Evolutionary conservation across 2,329 filamentous ascomycete species (phyloP).

Genomic region (Xylaria sp.): DNA sequence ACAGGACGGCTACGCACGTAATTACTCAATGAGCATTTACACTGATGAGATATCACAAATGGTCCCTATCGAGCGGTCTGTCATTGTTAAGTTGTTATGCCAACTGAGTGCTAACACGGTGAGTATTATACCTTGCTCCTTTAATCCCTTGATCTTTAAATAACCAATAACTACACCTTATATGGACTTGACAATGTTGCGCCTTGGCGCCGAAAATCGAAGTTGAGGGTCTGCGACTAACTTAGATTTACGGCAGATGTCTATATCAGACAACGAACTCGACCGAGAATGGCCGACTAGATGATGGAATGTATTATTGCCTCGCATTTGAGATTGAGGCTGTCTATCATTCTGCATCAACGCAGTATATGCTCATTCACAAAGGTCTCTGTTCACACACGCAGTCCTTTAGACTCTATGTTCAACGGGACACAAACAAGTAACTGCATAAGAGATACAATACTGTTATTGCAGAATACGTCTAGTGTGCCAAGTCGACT

Average conservation of each 20-base stretch:
- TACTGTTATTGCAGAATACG: constrained; percentile 58
- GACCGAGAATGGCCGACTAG: constrained; percentile 50
- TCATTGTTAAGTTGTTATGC: constrained; percentile 53
- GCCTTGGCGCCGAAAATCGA: not conserved
- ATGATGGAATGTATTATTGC: constrained; percentile 55
- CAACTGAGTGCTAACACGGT: constrained; percentile 54
- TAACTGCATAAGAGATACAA: constrained; percentile 51
- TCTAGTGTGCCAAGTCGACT: constrained; percentile 42
- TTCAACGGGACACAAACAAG: constrained; percentile 44
- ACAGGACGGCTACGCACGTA: no score
- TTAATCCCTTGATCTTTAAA: not conserved
- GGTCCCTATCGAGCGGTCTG: constrained; percentile 53
- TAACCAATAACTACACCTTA: not conserved
- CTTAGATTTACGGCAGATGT: constrained; percentile 35
- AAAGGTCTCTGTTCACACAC: no score
- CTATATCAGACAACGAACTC: constrained; percentile 55
- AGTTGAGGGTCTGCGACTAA: not conserved
- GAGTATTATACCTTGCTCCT: not conserved
- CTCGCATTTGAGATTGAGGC: constrained; percentile 56
- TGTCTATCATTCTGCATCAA: constrained; percentile 56
- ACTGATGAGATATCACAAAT: constrained; percentile 45
- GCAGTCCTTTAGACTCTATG: no score
- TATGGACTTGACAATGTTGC: no score
- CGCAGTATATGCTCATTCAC: constrained; percentile 57
- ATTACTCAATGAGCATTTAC: constrained; percentile 55